Conservation (phyloP, 148 eudicot species). For the Rhododendron williamsianum region DNA sequence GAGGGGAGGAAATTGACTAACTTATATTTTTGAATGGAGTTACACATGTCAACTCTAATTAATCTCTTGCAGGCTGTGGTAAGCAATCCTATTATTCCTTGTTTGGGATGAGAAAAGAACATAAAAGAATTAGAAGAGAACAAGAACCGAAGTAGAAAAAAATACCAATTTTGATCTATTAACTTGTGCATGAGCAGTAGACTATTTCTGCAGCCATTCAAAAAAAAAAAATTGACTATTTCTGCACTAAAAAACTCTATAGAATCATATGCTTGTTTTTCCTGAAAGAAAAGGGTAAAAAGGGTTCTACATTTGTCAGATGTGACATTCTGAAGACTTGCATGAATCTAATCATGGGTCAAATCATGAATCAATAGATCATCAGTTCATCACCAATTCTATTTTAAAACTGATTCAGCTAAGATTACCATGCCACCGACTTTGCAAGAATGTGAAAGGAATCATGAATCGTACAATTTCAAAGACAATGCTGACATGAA, state of each 20-base stretch:
- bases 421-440: neutral
- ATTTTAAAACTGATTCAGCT: neutral
- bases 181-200: neutral
- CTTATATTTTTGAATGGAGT: neutral
- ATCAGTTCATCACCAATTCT: neutral
- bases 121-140: neutral
- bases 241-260: neutral
- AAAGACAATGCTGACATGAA: neutral
- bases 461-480: neutral
- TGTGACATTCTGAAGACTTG: neutral
- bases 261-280: neutral
- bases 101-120: neutral
- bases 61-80: neutral
- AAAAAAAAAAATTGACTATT: too few relatives aligned
- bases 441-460: neutral
- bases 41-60: neutral
- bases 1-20: neutral
- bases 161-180: neutral
- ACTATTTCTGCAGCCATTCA: neutral
- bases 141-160: neutral
- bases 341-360: neutral
- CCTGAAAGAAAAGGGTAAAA: neutral
- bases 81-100: neutral
- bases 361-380: neutral
- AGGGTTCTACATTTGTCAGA: neutral